Base-by-base conservation (phyloP, 441 rosid genomes). In the Erodium moschatum region DNA sequence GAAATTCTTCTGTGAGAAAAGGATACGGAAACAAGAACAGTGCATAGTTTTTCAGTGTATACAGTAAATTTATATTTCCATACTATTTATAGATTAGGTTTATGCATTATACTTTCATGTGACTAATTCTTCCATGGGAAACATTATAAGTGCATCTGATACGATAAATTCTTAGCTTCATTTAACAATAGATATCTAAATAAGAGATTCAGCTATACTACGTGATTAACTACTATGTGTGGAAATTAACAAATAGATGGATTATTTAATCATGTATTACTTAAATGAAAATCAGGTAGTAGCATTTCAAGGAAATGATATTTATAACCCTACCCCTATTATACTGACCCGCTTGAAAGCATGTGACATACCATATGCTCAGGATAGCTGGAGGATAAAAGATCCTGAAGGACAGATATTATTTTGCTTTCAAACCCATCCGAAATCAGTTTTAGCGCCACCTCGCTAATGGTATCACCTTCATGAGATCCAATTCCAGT, bases 391-490 rank as follows among this genome's bases (percentile, higher is more conserved):
- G 85, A 82, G 2, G 87, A 84, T 44, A 90, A 71, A 74, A 88
- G 93, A 60, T 67, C 80, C 74, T 83, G 81, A 67, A 91, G 78
- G 48, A 87, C 77, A 67, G 82, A 81, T 63, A 86, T 76, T 76
- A 85, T 83, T 80, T 78, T 87, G 70, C 72, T 73, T 81, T 91
- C 97, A 75, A 95, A 78, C 70, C 97, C 97, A 84, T 82, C 87
- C 72, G 90, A 87, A 80, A 91, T 85, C 80, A 95, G 79, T 80
- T 86, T 85, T 69, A 72, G 68, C 24, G 85, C 88, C 79, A 77
- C 85, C 66, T 81, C 85, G 68, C 79, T 76, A 19, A 82, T 72
- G 72, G 69, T 31, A 79, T 72, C 80, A 69, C 80, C 82, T 74
- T 77, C 90, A 60, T 78, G 73, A 71, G 77, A 73, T 77, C 82